phyloP scores from a whole-genome alignment of 257 asterid genomes.

The Phtheirospermum japonicum region DNA sequence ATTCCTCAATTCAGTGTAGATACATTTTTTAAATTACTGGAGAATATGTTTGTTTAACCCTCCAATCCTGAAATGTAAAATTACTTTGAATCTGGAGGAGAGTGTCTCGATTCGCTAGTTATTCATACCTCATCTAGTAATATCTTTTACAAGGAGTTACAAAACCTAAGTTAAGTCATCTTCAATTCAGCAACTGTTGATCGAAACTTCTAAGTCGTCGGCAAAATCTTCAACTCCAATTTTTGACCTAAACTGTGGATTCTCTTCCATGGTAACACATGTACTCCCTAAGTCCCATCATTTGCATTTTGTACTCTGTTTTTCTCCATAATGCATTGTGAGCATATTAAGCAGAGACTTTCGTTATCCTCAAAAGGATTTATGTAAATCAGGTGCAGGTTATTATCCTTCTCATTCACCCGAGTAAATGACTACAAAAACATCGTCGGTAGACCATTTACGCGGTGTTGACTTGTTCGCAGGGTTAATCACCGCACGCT shows the following conservation, averaged over 20 bases:
- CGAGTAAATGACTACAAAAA: conserved; percentile 74
- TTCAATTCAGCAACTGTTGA: background rate
- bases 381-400: background rate
- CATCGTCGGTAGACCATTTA: conserved; percentile 86
- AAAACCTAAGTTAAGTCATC: background rate
- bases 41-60: background rate
- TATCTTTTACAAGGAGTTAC: conserved; percentile 2
- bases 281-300: background rate
- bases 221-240: background rate
- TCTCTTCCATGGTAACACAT: background rate
- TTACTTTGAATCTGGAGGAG: background rate
- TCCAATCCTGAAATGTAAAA: background rate
- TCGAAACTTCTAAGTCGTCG: background rate
- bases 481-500: conserved; percentile 85
- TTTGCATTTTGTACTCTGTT: background rate
- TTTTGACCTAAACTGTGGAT: background rate
- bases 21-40: background rate
- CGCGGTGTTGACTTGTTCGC: conserved; percentile 51
- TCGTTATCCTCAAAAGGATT: background rate
- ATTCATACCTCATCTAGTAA: background rate
- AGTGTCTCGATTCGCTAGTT: background rate
- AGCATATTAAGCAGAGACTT: conserved; percentile 5
- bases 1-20: background rate
- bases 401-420: conserved; percentile 44
- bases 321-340: background rate